phyloP scores from a whole-genome alignment of 148 eudicot genomes.

The Nyssa sinensis region DNA sequence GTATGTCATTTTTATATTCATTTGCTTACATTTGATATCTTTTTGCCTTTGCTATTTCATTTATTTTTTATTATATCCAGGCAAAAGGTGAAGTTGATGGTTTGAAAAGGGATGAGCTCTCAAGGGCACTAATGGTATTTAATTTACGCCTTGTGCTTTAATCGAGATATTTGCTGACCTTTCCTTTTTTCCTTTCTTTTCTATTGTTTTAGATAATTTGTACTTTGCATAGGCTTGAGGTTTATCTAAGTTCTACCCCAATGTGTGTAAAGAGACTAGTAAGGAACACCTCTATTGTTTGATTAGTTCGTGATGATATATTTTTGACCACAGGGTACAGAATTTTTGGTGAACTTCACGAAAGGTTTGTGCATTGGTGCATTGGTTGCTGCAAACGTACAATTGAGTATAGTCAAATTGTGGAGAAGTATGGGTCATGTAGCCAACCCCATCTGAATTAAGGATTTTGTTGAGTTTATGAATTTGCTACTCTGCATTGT shows the following conservation, averaged over 20 bases:
- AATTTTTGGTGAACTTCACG: not conserved
- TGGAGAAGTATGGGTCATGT: not conserved
- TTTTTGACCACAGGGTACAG: not conserved
- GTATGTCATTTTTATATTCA: not conserved
- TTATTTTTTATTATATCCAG: slow-evolving; percentile 36
- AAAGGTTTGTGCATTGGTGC: not conserved
- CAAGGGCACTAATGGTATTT: slow-evolving; percentile 84
- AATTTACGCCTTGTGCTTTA: slow-evolving; percentile 7
- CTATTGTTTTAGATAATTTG: not conserved
- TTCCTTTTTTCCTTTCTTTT: not conserved
- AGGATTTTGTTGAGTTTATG: not conserved
- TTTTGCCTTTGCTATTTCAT: slow-evolving; percentile 13
- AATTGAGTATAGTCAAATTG: too few species aligned
- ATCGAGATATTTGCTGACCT: not conserved
- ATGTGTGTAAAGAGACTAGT: not conserved
- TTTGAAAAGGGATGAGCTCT: slow-evolving; percentile 77
- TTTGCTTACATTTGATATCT: not conserved
- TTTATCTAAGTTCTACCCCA: not conserved
- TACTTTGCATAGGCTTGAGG: slow-evolving; percentile 1
- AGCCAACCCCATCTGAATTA: not conserved
- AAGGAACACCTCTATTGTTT: not conserved
- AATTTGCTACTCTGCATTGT: not conserved
- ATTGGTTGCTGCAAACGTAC: not conserved
- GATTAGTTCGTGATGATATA: not conserved
- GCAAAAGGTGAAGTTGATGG: slow-evolving; percentile 74